phyloP scores from a whole-genome alignment of 352 stramenopile genomes.

The Globisporangium viniferum region DNA sequence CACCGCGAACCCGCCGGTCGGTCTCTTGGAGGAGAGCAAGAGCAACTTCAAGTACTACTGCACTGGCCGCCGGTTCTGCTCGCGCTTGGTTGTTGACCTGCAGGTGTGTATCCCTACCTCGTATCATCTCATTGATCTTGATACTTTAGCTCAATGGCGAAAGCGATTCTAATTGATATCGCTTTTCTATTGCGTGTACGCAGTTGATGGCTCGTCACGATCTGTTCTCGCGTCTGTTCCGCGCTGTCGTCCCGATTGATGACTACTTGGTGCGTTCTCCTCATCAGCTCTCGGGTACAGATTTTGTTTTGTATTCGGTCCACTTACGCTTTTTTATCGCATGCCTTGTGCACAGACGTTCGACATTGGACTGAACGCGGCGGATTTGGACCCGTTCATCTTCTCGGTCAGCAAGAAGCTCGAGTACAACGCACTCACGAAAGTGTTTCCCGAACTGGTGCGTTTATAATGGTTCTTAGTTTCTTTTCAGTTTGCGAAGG shows the following conservation, averaged over 20 bases:
- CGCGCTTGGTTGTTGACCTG: slow-evolving; percentile 63
- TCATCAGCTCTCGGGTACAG: background rate
- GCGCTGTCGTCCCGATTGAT: slow-evolving; percentile 32
- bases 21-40: slow-evolving; percentile 66
- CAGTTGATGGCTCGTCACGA: slow-evolving; percentile 60
- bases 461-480: background rate
- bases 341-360: slow-evolving; percentile 40
- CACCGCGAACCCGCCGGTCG: slow-evolving; percentile 52
- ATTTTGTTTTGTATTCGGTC: background rate
- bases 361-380: slow-evolving; percentile 57
- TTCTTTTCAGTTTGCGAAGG: background rate
- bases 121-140: background rate
- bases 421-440: slow-evolving; percentile 62
- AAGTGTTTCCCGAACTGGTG: slow-evolving; percentile 72
- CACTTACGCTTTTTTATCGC: background rate
- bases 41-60: slow-evolving; percentile 87
- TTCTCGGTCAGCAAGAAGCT: slow-evolving; percentile 73
- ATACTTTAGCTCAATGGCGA: background rate
- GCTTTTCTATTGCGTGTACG: background rate
- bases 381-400: slow-evolving; percentile 66
- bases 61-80: slow-evolving; percentile 75
- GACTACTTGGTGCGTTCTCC: slow-evolving; percentile 13
- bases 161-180: background rate
- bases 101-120: slow-evolving; percentile 27
- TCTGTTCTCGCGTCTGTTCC: slow-evolving; percentile 54